Evolutionary conservation across 345 rosid genomes (phyloP), one percentile per base, ranked within the genome.

Genomic region (Theobroma cacao): DNA sequence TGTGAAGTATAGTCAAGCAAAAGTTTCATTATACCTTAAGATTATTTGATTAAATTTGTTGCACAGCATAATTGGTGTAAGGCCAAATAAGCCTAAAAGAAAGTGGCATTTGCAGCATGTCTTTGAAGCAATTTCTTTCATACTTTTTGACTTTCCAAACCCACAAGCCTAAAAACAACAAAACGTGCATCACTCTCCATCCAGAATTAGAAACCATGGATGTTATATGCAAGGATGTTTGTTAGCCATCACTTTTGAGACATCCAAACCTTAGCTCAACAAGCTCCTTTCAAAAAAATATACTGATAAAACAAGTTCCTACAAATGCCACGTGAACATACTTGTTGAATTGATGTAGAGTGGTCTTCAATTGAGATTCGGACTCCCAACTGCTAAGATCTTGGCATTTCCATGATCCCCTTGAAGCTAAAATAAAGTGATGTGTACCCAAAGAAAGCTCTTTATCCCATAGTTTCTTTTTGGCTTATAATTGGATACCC

Each of bases 301-400:
- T 30, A 59, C 38, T 33, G 77, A 28, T 75, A 38, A n/a, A 38
- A 15, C 76, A 75, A 72, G 34, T 56, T 63, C 33, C 26, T 13
- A 31, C 22, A 28, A 69, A 69, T 45, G 56, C 18, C 81, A 74
- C 74, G 76, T 74, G 79, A 78, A 50, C 50, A 50, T 22, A 67
- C 24, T 1, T 70, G 33, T 61, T 53, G 38, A 48, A 22, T 79
- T 48, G 77, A 41, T 22, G 56, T 26, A 17, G 18, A 4, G 24
- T 47, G 62, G 7, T 56, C 68, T 56, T 28, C n/a, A 7, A 40
- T 71, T 50, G 30, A 52, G 75, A 71, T 50, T 50, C 52, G 45
- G 75, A 50, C 45, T 33, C n/a, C 45, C 61, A 71, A 71, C 61
- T 50, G 75, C 30, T 17, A 31, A 34, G 69, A 74, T 74, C 61